Evolutionary conservation across 108 stramenopile species (phyloP), one percentile per base, ranked within the genome.

Genomic region (Nitzschia sp.): DNA sequence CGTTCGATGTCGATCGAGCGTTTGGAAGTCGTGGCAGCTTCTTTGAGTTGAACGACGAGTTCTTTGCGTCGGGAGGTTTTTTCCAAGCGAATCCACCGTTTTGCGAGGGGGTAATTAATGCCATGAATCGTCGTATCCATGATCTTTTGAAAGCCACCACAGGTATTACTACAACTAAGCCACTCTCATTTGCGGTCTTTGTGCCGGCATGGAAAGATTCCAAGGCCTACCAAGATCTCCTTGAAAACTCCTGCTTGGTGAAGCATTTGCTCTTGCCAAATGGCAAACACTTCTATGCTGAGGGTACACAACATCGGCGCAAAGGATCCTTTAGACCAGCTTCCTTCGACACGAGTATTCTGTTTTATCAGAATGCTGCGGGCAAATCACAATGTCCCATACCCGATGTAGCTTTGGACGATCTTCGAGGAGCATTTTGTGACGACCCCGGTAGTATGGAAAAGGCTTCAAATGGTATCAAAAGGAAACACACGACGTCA

Each of bases 41-140:
- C 57, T 96, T 96, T 71, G 81, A 85, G 30, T 72, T 65, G 11
- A 0, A 19, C 8, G 23, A 77, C 5, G 69, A 81, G 23, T 31
- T 25, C 58, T 84, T 86, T 45, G 60, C 33, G 26, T 38, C 59
- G 29, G 82, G 85, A 3, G 85, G 85, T 0, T 85, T 82, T 45
- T 92, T 68, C 50, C 82, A 96, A 64, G 96, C 94, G 11, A 96
- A 96, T 78, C 96, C 96, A 46, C 96, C 96, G 0, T 96, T 96
- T 72, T 82, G 89, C 26, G 85, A 89, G 5, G 76, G 77, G 13
- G 83, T 96, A 27, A 90, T 95, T 48, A 58, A 59, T 11, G 59
- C 38, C 25, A 89, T 96, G 84, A 77, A 74, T 33, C 22, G 61
- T 41, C 83, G 77, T 56, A 93, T 92, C 76, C 71, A 88, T 31